Percentiles rank a stretch among this genome's conserved stretches.
phyloP scores from a whole-genome alignment of 2,329 filamentous ascomycete species.

The Myriosclerotinia curreyana region DNA sequence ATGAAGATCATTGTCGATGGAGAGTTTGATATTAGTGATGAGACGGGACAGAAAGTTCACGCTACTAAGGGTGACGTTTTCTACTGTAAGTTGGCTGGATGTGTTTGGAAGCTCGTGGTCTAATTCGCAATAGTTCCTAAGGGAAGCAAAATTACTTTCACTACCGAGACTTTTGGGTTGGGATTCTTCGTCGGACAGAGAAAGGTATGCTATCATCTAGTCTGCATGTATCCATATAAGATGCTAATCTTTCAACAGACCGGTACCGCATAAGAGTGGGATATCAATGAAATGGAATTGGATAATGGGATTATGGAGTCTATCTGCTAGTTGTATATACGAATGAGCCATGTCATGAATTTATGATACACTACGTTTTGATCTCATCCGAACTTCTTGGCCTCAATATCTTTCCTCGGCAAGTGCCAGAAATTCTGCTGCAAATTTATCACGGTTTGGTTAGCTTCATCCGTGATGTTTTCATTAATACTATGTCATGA shows the following conservation, averaged over 20 bases:
- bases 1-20: constrained; percentile 67
- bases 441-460: not conserved
- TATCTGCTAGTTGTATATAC: constrained; percentile 9
- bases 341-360: constrained; percentile 7
- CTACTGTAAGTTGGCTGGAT: constrained; percentile 44
- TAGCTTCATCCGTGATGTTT: not conserved
- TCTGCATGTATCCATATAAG: not conserved
- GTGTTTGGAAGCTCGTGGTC: not conserved
- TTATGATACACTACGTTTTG: not conserved
- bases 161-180: constrained; percentile 38
- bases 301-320: constrained; percentile 9
- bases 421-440: not conserved
- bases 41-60: constrained; percentile 55
- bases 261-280: constrained; percentile 14
- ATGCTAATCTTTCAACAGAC: not conserved
- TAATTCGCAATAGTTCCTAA: constrained; percentile 36
- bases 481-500: not conserved
- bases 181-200: constrained; percentile 40
- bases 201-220: constrained; percentile 30
- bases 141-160: constrained; percentile 40
- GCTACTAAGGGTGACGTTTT: constrained; percentile 60
- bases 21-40: constrained; percentile 58
- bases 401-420: not conserved
- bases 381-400: not conserved
- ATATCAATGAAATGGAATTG: not conserved